phyloP scores from a whole-genome alignment of 1,284 basidiomycete species.

The Hemileia vastatrix region DNA sequence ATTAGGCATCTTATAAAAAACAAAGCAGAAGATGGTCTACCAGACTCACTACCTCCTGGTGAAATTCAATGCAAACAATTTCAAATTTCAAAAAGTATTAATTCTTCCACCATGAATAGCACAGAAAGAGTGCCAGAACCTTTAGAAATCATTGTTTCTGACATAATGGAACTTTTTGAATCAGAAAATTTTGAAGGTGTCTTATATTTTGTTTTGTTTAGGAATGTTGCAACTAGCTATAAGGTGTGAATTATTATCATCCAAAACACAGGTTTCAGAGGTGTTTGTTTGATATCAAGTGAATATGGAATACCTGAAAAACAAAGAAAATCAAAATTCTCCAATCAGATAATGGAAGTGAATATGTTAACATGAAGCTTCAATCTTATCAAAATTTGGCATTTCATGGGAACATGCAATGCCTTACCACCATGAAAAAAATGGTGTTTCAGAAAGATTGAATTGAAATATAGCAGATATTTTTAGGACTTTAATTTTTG shows the following conservation, averaged over 20 bases:
- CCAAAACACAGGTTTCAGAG: not conserved
- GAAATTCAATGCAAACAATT: too few species aligned
- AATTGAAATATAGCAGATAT: too few species aligned
- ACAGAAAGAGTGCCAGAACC: too few species aligned
- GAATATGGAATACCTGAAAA: not conserved
- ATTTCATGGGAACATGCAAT: slow-evolving; percentile 4
- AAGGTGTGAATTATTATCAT: not conserved
- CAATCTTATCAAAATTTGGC: not conserved
- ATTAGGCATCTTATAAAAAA: not conserved
- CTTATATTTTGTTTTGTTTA: not conserved
- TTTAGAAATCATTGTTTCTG: not conserved
- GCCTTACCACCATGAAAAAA: slow-evolving; percentile 22
- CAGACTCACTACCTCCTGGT: not conserved
- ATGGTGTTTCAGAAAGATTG: slow-evolving; percentile 10
- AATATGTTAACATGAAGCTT: not conserved
- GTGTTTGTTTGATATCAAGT: too few species aligned
- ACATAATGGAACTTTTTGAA: slow-evolving; percentile 9
- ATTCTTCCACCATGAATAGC: too few species aligned
- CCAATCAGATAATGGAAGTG: slow-evolving; percentile 1
- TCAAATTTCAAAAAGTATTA: too few species aligned
- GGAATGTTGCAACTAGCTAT: slow-evolving; percentile 4
- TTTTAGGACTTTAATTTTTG: too few species aligned
- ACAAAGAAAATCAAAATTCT: not conserved
- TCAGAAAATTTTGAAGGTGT: not conserved
- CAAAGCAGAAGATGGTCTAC: not conserved